Evolutionary conservation across 345 rosid species (phyloP).

Genomic region (Eucalyptus marginata): DNA sequence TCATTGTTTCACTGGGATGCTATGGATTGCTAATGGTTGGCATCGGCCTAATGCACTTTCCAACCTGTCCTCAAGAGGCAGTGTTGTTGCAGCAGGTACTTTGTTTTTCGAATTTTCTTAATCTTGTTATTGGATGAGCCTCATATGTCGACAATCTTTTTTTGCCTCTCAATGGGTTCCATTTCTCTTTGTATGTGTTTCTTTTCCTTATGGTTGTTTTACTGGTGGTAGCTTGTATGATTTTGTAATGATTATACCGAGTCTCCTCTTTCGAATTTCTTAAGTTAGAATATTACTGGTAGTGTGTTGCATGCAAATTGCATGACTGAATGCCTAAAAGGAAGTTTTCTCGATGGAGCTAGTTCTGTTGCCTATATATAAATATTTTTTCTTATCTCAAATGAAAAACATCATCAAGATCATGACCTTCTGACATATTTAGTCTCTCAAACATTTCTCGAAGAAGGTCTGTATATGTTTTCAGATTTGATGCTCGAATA

Average conservation of each 20-base stretch:
- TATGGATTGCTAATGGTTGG: conserved; percentile 44
- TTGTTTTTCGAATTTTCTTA: not conserved
- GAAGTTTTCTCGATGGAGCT: not conserved
- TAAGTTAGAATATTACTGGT: not conserved
- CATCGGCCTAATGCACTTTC: conserved; percentile 29
- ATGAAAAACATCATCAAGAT: not conserved
- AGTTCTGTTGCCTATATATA: not conserved
- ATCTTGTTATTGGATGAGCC: not conserved
- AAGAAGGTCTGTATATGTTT: not conserved
- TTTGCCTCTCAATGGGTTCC: not conserved
- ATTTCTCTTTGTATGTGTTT: not conserved
- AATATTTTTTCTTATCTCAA: not conserved
- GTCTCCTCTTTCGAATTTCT: not conserved
- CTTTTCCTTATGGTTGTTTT: not conserved
- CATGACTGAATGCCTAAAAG: not conserved
- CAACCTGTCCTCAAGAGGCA: conserved; percentile 39
- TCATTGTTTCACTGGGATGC: conserved; percentile 27
- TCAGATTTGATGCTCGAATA: not conserved
- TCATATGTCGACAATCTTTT: not conserved
- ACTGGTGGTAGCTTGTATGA: not conserved
- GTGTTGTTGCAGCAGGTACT: conserved; percentile 28
- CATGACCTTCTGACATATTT: not conserved
- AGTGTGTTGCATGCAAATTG: not conserved
- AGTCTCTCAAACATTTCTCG: not conserved
- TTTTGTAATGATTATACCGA: not conserved